Base-by-base conservation (phyloP, 2,329 filamentous ascomycete species). In the Fusarium palustre region DNA sequence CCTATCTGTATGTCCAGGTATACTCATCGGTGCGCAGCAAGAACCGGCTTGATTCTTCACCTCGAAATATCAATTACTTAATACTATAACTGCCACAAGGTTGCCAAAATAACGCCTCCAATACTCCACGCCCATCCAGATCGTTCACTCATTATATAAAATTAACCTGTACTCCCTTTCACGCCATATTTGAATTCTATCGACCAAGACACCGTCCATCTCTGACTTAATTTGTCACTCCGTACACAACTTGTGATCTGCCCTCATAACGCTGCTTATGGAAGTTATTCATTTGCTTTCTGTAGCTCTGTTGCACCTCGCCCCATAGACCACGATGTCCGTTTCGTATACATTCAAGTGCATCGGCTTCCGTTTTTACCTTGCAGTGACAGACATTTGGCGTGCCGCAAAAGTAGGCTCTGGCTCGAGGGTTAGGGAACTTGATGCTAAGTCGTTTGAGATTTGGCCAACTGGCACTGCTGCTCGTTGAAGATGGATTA, bases 371-470 rank as follows among this genome's bases (percentile, higher is more conserved):
- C 16, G 67, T 75, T 39, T 61, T 66, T 16, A 58, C 59, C 47
- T 62, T 73, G 62, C 77, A 79, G n/a, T 66, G 64, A 25, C 77
- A 79, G 20, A 67, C 49, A 11, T 61, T 73, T 2, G 76, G 76
- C 16, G 65, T 76, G 16, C 77, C 77, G 12, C 71, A 71, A 30
- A 79, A 79, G 24, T 30, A 57, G 7, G 65, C 70, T 28, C 77
- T 68, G 4, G 65, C 61, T 5, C 47, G 39, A 15, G 71, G 16
- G 0, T 64, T 65, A 5, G 74, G 65, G 46, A 79, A 79, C 50
- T 70, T 68, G 59, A 79, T 74, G 66, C 75, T 78, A n/a, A 79
- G 50, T 10, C 77, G 73, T 34, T 70, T 70, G 30, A 79, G 69
- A 24, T 71, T 74, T 28, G 65, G 64, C 74, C 77, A 72, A 30